Evolutionary conservation across 2,329 filamentous ascomycete genomes (phyloP).

Genomic region (Incumbomyces delicatus): DNA sequence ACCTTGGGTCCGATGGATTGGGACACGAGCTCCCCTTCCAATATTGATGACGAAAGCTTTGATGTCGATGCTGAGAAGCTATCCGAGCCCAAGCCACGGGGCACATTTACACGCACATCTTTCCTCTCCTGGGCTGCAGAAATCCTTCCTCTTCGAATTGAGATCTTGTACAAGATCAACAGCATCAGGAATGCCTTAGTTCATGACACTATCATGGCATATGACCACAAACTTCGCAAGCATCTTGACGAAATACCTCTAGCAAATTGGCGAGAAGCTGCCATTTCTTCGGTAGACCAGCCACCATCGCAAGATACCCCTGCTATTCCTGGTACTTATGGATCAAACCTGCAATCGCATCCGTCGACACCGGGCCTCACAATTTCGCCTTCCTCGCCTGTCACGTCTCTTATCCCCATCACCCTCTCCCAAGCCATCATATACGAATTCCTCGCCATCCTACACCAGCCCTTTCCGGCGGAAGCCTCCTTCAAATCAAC

Average conservation of each 20-base stretch:
- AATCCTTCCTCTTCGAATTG: constrained; percentile 22
- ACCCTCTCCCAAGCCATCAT: constrained; percentile 22
- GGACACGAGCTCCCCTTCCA: constrained; percentile 37
- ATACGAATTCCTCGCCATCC: constrained; percentile 23
- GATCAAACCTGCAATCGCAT: constrained; percentile 10
- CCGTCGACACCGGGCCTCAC: neutral
- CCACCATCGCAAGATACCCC: neutral
- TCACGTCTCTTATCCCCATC: neutral
- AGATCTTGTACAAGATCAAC: constrained; percentile 23
- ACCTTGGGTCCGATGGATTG: constrained; percentile 34
- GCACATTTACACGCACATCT: constrained; percentile 22
- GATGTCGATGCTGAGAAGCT: constrained; percentile 12
- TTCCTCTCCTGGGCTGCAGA: constrained; percentile 22
- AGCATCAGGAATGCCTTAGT: constrained; percentile 19
- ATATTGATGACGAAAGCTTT: constrained; percentile 24
- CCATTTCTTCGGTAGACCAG: neutral
- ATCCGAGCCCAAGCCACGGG: constrained; percentile 15
- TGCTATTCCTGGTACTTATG: neutral
- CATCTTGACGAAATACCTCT: constrained; percentile 21
- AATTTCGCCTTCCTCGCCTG: neutral
- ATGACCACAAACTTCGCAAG: constrained; percentile 22
- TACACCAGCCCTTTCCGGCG: constrained; percentile 24
- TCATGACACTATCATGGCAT: constrained; percentile 21
- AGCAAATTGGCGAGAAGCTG: constrained; percentile 10
- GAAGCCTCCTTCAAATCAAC: constrained; percentile 18